These are phyloP conservation scores for Leccinum longicurvipes DNA, from an alignment of 768 basidiomycete species.

Conservation along the genomic window DNA sequence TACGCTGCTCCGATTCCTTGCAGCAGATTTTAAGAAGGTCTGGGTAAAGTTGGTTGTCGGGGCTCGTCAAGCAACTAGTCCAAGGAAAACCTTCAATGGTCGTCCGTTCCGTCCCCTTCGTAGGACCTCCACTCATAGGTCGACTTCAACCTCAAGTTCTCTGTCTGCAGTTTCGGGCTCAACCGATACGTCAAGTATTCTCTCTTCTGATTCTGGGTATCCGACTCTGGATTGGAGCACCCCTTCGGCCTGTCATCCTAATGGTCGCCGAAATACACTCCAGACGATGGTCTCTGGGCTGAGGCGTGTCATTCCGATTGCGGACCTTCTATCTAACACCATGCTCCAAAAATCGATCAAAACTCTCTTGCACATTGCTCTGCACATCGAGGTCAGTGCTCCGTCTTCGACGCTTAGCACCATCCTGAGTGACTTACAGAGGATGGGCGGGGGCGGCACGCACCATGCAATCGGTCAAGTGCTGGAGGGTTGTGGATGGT, in stretches of 20 bases:
- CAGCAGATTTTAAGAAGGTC: constrained; percentile 1
- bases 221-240: not conserved
- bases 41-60: constrained; percentile 5
- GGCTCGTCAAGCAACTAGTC: not conserved
- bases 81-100: too few species aligned
- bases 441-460: constrained; percentile 7
- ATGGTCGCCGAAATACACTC: not conserved
- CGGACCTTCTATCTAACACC: constrained; percentile 1
- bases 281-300: constrained; percentile 4
- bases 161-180: not conserved
- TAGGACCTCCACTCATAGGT: not conserved
- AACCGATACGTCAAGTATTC: not conserved
- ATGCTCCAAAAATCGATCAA: constrained; percentile 9
- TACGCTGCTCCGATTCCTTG: constrained; percentile 7
- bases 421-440: not conserved
- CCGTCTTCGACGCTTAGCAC: not conserved
- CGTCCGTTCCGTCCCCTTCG: not conserved
- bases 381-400: constrained; percentile 7
- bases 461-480: constrained; percentile 15
- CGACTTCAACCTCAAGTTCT: not conserved
- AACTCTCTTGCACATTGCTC: constrained; percentile 6
- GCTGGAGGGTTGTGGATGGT: constrained; percentile 11
- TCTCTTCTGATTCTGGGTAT: not conserved
- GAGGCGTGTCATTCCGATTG: constrained; percentile 2
- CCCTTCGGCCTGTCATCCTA: constrained; percentile 1